These are phyloP conservation scores for Cornus controversa DNA, from an alignment of 148 eudicot species.

Conservation along the genomic window DNA sequence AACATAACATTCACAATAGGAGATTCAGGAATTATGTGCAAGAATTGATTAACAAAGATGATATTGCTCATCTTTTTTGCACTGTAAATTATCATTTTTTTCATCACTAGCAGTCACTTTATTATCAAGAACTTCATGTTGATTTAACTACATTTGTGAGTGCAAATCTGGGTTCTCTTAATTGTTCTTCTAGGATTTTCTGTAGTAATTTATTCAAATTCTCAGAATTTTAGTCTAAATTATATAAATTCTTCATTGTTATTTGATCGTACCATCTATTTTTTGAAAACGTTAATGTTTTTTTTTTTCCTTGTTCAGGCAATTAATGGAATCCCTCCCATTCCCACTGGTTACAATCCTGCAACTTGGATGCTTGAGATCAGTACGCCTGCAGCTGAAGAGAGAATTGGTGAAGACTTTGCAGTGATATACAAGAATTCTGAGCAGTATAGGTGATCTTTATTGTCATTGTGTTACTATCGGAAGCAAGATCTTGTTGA, in stretches of 20 bases:
- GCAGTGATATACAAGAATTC: conserved; percentile 63
- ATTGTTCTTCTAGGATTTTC: not conserved
- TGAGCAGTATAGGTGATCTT: conserved; percentile 57
- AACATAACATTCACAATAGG: not conserved
- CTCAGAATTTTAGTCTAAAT: not conserved
- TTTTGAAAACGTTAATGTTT: not conserved
- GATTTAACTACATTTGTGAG: not conserved
- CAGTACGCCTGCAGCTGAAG: conserved; percentile 74
- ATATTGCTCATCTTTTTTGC: not conserved
- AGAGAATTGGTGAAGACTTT: conserved; percentile 62
- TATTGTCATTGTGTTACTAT: not conserved
- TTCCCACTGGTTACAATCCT: conserved; percentile 73
- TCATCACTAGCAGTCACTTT: not conserved
- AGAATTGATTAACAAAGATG: too few relatives aligned
- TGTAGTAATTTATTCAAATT: not conserved
- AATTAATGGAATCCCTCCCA: conserved; percentile 63
- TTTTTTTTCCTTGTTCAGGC: conserved; percentile 32
- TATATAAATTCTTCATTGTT: not conserved
- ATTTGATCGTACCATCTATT: not conserved
- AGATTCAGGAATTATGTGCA: not conserved
- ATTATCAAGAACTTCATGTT: not conserved
- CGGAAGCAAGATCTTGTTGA: not conserved
- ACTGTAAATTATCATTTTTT: not conserved
- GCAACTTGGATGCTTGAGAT: conserved; percentile 99
- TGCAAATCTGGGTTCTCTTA: not conserved